phyloP scores from a whole-genome alignment of 169 alveolate genomes.

The Cryptosporidium bovis region DNA sequence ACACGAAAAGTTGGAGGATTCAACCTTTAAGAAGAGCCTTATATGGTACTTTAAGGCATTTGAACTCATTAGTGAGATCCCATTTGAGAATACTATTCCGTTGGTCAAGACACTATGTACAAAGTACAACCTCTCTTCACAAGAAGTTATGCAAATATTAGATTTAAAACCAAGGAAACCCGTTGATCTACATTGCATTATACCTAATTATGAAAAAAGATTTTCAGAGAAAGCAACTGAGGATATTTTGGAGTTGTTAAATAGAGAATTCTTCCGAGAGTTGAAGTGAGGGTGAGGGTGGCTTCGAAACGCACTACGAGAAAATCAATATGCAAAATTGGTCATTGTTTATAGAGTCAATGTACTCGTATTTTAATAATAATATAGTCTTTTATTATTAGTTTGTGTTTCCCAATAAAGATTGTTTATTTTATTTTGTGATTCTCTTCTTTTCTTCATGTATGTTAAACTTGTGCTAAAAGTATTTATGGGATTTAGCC shows the following conservation, averaged over 20 bases:
- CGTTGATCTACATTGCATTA: conserved; percentile 53
- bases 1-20: background rate
- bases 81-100: conserved; percentile 9
- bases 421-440: background rate
- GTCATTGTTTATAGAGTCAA: no score
- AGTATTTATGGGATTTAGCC: conserved; percentile 29
- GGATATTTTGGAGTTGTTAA: conserved; percentile 15
- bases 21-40: conserved; percentile 29
- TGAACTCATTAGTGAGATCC: background rate
- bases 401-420: background rate
- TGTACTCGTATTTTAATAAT: background rate
- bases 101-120: conserved; percentile 16
- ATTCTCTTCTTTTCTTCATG: background rate
- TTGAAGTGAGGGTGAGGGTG: background rate
- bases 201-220: conserved; percentile 53
- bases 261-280: background rate
- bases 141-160: conserved; percentile 51
- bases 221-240: conserved; percentile 43
- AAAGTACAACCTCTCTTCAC: conserved; percentile 24
- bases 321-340: no score
- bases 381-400: background rate
- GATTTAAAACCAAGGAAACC: conserved; percentile 42
- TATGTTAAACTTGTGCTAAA: background rate
- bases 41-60: conserved; percentile 63
- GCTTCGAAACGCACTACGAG: no score